These are phyloP conservation scores for Rhodamnia rubescens DNA, from an alignment of 345 rosid genomes.

Conservation along the genomic window DNA sequence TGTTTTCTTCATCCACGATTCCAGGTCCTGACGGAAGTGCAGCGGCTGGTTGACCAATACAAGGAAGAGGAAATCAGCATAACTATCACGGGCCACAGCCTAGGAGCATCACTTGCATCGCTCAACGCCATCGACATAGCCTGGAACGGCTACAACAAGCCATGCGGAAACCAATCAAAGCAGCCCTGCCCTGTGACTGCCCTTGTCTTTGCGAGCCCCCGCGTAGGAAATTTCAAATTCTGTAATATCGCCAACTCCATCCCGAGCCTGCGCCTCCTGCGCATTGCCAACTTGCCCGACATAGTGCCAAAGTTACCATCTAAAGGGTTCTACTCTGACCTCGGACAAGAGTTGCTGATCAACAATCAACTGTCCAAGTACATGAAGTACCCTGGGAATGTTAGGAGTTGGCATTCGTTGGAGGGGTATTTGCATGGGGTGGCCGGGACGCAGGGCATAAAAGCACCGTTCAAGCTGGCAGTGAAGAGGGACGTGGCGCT, in stretches of 20 bases:
- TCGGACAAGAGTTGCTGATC: conserved; percentile 13
- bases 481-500: conserved; percentile 17
- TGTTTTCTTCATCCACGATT: not conserved
- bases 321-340: conserved; percentile 5
- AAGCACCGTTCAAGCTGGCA: conserved; percentile 7
- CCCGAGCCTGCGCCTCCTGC: conserved; percentile 14
- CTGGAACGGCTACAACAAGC: conserved; percentile 11
- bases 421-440: conserved; percentile 28
- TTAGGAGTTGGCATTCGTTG: conserved; percentile 5
- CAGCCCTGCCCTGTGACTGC: conserved; percentile 34
- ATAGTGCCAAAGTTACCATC: conserved; percentile 1
- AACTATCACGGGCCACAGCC: conserved; percentile 49
- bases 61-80: conserved; percentile 54
- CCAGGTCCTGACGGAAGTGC: conserved; percentile 40
- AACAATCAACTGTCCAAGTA: conserved; percentile 12
- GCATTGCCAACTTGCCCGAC: conserved; percentile 12
- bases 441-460: conserved; percentile 17
- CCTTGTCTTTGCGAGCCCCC: conserved; percentile 42
- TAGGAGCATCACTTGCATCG: conserved; percentile 45
- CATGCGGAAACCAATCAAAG: not conserved
- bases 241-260: not conserved
- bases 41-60: conserved; percentile 29
- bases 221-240: conserved; percentile 31
- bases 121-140: conserved; percentile 47
- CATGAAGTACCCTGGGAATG: conserved; percentile 9